These are phyloP conservation scores for Marchantia polymorpha DNA, from an alignment of 225 moss, liverwort and hornwort genomes.

Conservation along the genomic window DNA sequence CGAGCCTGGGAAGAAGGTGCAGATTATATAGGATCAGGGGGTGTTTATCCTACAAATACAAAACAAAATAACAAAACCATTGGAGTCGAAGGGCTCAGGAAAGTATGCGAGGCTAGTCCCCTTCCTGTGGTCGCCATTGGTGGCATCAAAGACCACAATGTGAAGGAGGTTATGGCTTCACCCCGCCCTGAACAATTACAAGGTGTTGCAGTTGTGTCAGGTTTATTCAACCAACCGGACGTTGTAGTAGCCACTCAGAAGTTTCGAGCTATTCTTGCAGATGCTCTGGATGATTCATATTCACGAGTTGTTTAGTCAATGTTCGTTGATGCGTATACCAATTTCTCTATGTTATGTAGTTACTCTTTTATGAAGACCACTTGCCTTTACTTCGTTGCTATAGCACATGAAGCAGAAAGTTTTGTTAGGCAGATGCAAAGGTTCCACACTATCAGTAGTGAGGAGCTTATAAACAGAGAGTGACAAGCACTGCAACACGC, in stretches of 20 bases:
- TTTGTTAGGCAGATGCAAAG: not conserved
- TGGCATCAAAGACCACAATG: slow-evolving; percentile 69
- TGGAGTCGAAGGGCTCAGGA: slow-evolving; percentile 64
- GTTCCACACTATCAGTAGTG: not conserved
- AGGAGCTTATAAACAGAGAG: not conserved
- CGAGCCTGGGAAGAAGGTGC: slow-evolving; percentile 86
- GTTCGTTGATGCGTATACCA: not conserved
- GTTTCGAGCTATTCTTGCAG: slow-evolving; percentile 48
- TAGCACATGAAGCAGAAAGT: not conserved
- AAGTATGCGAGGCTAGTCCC: slow-evolving; percentile 70
- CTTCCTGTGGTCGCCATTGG: slow-evolving; percentile 92
- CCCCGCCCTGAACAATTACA: slow-evolving; percentile 61
- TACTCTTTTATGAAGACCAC: not conserved
- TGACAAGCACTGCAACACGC: not conserved
- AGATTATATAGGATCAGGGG: slow-evolving; percentile 88
- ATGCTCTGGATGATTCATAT: slow-evolving; percentile 12
- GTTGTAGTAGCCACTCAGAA: slow-evolving; percentile 52
- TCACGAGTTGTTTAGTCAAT: not conserved
- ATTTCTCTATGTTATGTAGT: not conserved
- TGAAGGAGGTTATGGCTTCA: slow-evolving; percentile 56
- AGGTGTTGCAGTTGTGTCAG: slow-evolving; percentile 86
- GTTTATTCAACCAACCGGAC: slow-evolving; percentile 77
- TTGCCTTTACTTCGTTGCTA: not conserved
- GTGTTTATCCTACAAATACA: slow-evolving; percentile 82
- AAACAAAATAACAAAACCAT: slow-evolving; percentile 85